These are phyloP conservation scores for Serpula lacrymans DNA, from an alignment of 768 basidiomycete genomes.

Conservation along the genomic window DNA sequence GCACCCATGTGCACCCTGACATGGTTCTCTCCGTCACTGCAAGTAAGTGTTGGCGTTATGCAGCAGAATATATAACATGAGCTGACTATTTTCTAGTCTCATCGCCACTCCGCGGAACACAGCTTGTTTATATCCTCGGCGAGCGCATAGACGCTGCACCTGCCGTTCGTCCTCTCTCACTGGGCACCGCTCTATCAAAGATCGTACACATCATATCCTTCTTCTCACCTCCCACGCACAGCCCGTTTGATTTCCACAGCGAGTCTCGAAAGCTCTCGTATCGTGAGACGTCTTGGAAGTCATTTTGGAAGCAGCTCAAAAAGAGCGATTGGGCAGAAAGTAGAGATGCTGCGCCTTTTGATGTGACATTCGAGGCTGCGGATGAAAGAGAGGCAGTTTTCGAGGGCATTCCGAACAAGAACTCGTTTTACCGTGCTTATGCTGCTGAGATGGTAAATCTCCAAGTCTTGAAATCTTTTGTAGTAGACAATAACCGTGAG, in stretches of 20 bases:
- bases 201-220: constrained; percentile 41
- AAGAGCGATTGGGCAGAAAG: constrained; percentile 49
- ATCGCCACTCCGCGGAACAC: constrained; percentile 46
- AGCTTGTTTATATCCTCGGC: constrained; percentile 43
- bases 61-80: background rate
- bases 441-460: constrained; percentile 33
- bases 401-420: constrained; percentile 35
- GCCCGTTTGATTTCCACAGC: constrained; percentile 37
- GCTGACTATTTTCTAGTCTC: constrained; percentile 32
- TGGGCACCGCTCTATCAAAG: constrained; percentile 36
- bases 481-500: background rate
- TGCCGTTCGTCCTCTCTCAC: constrained; percentile 36
- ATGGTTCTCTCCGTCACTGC: constrained; percentile 47
- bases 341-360: constrained; percentile 43
- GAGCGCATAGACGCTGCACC: constrained; percentile 40
- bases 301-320: constrained; percentile 37
- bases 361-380: constrained; percentile 43
- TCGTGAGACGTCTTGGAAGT: constrained; percentile 29
- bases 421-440: constrained; percentile 43
- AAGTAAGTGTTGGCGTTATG: constrained; percentile 21
- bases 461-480: no score
- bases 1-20: constrained; percentile 32
- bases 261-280: constrained; percentile 41
- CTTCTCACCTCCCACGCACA: constrained; percentile 39
- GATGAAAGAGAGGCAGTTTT: constrained; percentile 36